Evolutionary conservation across 1,284 basidiomycete species (phyloP).

Genomic region (Stygiomarasmius scandens): DNA sequence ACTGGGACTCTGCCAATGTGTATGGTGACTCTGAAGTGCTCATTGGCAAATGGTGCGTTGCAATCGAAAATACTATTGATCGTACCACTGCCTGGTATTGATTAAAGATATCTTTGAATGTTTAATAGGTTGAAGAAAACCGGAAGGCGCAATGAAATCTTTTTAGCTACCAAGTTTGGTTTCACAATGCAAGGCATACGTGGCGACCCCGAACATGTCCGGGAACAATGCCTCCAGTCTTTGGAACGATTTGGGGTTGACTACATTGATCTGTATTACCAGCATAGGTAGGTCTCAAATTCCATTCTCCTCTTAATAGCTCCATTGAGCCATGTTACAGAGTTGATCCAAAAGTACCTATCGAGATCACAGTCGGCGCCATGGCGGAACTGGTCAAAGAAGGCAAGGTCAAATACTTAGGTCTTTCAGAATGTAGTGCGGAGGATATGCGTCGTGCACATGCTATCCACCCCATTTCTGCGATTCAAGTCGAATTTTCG

Average conservation of each 20-base stretch:
- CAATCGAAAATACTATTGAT: neutral
- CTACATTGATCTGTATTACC: conserved; percentile 37
- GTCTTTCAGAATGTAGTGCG: conserved; percentile 63
- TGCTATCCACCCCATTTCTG: conserved; percentile 62
- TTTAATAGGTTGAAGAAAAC: conserved; percentile 30
- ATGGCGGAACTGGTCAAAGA: conserved; percentile 41
- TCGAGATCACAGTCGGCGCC: conserved; percentile 32
- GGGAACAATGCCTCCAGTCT: conserved; percentile 33
- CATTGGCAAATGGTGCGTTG: conserved; percentile 43
- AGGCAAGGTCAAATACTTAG: conserved; percentile 63
- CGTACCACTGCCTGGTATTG: too few relatives aligned
- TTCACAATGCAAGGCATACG: conserved; percentile 11
- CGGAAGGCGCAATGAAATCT: conserved; percentile 33
- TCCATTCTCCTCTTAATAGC: neutral
- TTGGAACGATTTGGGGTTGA: conserved; percentile 37
- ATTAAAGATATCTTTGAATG: neutral
- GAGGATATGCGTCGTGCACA: conserved; percentile 65
- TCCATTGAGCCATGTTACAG: neutral
- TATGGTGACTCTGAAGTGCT: conserved; percentile 49
- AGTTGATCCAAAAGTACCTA: conserved; percentile 25
- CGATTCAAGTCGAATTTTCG: conserved; percentile 67
- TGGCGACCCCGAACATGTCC: conserved; percentile 26
- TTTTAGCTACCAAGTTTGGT: conserved; percentile 40
- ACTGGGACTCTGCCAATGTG: conserved; percentile 46
- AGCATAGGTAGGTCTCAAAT: conserved; percentile 19